Percentiles rank a stretch among this genome's conserved stretches.
Conservation (phyloP, 2,329 filamentous ascomycete species). For the Pseudohalonectria lignicola region DNA sequence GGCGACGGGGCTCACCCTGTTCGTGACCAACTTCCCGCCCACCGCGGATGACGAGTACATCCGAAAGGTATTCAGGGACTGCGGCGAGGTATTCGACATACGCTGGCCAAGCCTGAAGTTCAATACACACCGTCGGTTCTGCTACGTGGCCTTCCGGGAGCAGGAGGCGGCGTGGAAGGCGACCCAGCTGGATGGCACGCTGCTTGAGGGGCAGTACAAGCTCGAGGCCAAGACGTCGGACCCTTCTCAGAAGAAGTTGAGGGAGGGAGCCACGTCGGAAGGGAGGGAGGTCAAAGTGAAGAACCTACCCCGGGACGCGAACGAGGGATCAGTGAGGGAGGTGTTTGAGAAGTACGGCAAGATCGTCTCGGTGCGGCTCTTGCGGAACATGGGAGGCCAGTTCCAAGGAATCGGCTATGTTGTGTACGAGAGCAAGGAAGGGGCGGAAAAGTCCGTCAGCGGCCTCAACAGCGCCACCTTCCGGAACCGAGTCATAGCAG, state of each 20-base stretch:
- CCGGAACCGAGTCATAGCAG: slow-evolving; percentile 54
- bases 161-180: slow-evolving; percentile 59
- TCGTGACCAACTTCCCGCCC: slow-evolving; percentile 81
- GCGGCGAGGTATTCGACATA: slow-evolving; percentile 73
- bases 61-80: slow-evolving; percentile 56
- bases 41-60: slow-evolving; percentile 62
- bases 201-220: slow-evolving; percentile 56
- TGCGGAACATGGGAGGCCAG: slow-evolving; percentile 54
- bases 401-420: slow-evolving; percentile 74
- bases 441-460: slow-evolving; percentile 54
- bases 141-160: slow-evolving; percentile 82
- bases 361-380: slow-evolving; percentile 61
- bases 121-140: slow-evolving; percentile 83
- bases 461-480: slow-evolving; percentile 63
- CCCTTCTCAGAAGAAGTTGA: slow-evolving; percentile 64
- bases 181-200: slow-evolving; percentile 58
- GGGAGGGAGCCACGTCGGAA: slow-evolving; percentile 73
- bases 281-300: slow-evolving; percentile 75
- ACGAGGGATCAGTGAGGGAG: slow-evolving; percentile 57
- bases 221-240: slow-evolving; percentile 78
- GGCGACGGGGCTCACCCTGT: slow-evolving; percentile 72
- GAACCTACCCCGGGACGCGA: slow-evolving; percentile 50
- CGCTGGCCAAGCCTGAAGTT: slow-evolving; percentile 87
- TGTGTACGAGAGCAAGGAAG: slow-evolving; percentile 59
- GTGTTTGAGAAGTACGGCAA: slow-evolving; percentile 67